Base-by-base conservation (phyloP, 1,284 basidiomycete species). In the Austroboletus niveus region DNA sequence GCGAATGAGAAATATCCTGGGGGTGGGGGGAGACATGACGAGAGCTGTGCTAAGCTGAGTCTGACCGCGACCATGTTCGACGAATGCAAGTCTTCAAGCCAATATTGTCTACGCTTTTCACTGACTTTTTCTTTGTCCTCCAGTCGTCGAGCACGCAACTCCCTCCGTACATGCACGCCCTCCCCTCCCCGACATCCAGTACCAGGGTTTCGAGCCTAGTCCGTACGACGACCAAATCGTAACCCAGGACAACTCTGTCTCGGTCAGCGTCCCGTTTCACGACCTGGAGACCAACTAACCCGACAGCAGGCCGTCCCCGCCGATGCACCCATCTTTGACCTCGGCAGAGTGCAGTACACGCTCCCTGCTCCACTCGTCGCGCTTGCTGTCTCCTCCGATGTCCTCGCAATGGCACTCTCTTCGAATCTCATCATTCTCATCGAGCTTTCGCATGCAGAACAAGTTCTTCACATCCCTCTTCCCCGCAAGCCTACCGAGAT, bases 331-430 rank as follows among this genome's bases (percentile, higher is more conserved):
- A 80, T 94, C 57, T 94, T 95, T 72, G 86, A 90, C 54, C 81
- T 95, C 15, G 89, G 86, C 45, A 80, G 85, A 57, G 93, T 97
- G 10, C 94, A 97, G 72, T 94, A 90, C 68, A 82, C 87, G 2
- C 87, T 94, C 34, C 88, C 92, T 17, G 89, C 92, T 2, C 79
- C 87, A 20, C 79, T 98, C 24, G 71, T 90, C 35, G 82, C 85
- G 46, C 81, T 97, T 42, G 86, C 84, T 17, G 89, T 94, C 50
- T 87, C 86, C 54, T 93, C 89, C 45, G 94, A 96, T 69, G 77
- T 91, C 61, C 81, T 98, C 47, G 87, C 85, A 48, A 92, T 95
- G 82, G 91, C 84, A 0, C 74, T 93, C 1, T 72, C 80, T n/a
- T 87, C 88, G 34, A 88, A 94, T 57, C 68, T 80, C 30, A 75